phyloP scores from a whole-genome alignment of 768 basidiomycete species.

The Tubosaeta sp. region DNA sequence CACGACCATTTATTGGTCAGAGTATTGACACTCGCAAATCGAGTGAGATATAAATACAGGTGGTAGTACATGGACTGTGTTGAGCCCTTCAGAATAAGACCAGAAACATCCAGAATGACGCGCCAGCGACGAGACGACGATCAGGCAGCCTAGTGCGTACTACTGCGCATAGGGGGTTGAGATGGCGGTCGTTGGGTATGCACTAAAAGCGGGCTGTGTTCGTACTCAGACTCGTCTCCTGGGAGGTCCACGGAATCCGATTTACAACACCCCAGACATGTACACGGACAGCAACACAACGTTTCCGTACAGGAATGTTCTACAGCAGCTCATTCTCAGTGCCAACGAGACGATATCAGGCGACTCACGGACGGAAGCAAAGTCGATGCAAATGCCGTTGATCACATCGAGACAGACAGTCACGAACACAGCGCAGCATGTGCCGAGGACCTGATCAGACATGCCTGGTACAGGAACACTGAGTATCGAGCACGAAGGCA shows the following conservation, averaged over 20 bases:
- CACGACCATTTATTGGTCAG: no score
- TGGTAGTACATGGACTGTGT: no score
- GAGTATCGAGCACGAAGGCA: no score
- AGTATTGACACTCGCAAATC: no score
- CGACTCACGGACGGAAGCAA: slow-evolving; percentile 20
- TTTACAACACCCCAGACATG: not conserved
- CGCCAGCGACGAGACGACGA: no score
- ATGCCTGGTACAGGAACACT: no score
- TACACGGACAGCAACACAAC: slow-evolving; percentile 22
- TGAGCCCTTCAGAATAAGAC: slow-evolving; percentile 1
- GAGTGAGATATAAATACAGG: no score
- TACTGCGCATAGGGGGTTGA: slow-evolving; percentile 24
- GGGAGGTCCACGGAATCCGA: not conserved
- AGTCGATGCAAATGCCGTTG: slow-evolving; percentile 21
- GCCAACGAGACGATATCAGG: not conserved
- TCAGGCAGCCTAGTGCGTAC: not conserved
- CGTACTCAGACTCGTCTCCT: slow-evolving; percentile 10
- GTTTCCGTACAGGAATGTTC: slow-evolving; percentile 24
- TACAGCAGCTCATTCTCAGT: not conserved
- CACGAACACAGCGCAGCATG: slow-evolving; percentile 15
- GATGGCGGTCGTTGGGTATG: slow-evolving; percentile 18
- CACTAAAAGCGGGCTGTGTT: slow-evolving; percentile 20
- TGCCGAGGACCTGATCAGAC: slow-evolving; percentile 18
- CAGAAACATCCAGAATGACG: not conserved
- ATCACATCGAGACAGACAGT: slow-evolving; percentile 22